These are phyloP conservation scores for Penicillium sp. DNA, from an alignment of 2,329 filamentous ascomycete genomes.

Conservation along the genomic window DNA sequence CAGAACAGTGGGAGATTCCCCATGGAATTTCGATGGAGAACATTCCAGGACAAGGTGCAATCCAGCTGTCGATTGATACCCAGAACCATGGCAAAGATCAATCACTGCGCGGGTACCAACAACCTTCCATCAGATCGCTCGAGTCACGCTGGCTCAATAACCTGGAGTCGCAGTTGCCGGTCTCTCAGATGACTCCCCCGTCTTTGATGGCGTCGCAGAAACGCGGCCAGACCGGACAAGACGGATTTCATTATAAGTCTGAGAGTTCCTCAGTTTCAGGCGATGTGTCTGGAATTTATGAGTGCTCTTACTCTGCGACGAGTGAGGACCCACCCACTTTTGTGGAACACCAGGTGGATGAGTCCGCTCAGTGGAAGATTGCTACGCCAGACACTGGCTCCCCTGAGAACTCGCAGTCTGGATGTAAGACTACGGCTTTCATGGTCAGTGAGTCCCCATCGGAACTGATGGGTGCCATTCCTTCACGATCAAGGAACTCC, in stretches of 20 bases:
- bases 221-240: slow-evolving; percentile 21
- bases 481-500: slow-evolving; percentile 25
- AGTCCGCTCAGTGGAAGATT: slow-evolving; percentile 31
- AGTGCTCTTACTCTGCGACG: slow-evolving; percentile 34
- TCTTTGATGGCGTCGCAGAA: slow-evolving; percentile 20
- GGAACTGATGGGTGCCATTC: slow-evolving; percentile 28
- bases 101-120: slow-evolving; percentile 24
- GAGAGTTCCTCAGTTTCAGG: slow-evolving; percentile 40
- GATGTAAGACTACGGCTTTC: slow-evolving; percentile 32
- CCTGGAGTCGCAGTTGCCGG: slow-evolving; percentile 35
- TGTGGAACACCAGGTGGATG: slow-evolving; percentile 32
- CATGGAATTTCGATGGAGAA: slow-evolving; percentile 15
- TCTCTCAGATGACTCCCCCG: slow-evolving; percentile 27
- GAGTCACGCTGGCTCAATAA: slow-evolving; percentile 36
- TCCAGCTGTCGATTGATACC: slow-evolving; percentile 19
- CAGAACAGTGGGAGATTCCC: slow-evolving; percentile 30
- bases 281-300: slow-evolving; percentile 34
- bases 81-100: slow-evolving; percentile 23
- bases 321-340: slow-evolving; percentile 31
- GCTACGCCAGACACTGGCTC: slow-evolving; percentile 25
- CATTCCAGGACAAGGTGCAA: slow-evolving; percentile 14
- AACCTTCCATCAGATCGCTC: slow-evolving; percentile 27
- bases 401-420: slow-evolving; percentile 24
- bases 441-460: slow-evolving; percentile 37
- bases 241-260: slow-evolving; percentile 36